Evolutionary conservation across 2,329 filamentous ascomycete species (phyloP).

Genomic region (Harringtonia lauricola): DNA sequence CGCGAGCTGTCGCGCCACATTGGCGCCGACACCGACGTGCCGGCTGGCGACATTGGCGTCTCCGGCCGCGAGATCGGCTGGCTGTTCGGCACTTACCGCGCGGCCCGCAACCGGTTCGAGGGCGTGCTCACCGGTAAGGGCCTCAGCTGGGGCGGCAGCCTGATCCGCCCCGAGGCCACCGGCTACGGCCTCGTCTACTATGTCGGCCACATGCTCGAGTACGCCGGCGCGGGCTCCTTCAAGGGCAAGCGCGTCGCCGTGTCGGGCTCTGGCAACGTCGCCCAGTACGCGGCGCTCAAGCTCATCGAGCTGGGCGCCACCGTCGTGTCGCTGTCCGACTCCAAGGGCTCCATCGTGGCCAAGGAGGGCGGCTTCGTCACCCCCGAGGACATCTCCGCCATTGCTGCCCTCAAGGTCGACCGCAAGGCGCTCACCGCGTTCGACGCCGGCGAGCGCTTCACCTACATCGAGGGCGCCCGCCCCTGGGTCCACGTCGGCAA

Average conservation of each 20-base stretch:
- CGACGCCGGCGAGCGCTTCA: conserved; percentile 54
- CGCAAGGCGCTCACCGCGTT: conserved; percentile 73
- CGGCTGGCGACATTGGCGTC: conserved; percentile 94
- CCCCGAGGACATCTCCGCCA: conserved; percentile 65
- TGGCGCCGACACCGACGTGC: conserved; percentile 89
- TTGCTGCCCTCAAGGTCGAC: conserved; percentile 77
- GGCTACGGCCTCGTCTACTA: conserved; percentile 97
- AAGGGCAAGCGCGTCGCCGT: conserved; percentile 88
- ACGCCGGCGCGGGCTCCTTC: conserved; percentile 79
- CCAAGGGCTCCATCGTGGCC: conserved; percentile 72
- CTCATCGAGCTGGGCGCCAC: conserved; percentile 89
- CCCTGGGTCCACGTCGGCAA: conserved; percentile 86
- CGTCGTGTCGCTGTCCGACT: conserved; percentile 89
- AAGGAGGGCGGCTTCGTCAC: conserved; percentile 58
- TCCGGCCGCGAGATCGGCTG: conserved; percentile 85
- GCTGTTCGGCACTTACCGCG: conserved; percentile 90
- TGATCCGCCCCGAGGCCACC: conserved; percentile 91
- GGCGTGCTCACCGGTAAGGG: conserved; percentile 96
- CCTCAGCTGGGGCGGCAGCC: conserved; percentile 77
- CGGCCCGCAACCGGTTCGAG: conserved; percentile 82
- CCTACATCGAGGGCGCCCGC: conserved; percentile 76
- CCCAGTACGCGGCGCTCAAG: conserved; percentile 94
- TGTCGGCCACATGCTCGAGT: conserved; percentile 87
- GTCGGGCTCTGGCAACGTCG: conserved; percentile 95
- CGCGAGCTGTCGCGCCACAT: conserved; percentile 92